Conservation (phyloP, 257 asterid genomes). For the Anisodus tanguticus region DNA sequence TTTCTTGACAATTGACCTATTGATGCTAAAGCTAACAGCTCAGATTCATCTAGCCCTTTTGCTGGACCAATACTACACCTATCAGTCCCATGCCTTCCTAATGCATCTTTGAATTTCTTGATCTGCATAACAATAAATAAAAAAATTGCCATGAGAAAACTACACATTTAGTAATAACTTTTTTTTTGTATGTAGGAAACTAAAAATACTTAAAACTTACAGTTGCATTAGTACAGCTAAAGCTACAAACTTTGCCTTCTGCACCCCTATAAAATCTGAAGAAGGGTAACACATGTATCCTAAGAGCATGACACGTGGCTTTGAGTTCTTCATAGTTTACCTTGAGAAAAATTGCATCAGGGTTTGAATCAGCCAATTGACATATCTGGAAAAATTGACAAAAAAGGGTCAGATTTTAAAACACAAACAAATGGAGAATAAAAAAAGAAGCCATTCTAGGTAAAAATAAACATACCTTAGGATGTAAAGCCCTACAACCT, state of each 20-base stretch:
- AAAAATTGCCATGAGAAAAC: not conserved
- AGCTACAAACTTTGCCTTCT: constrained; percentile 76
- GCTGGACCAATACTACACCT: constrained; percentile 65
- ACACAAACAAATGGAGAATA: not conserved
- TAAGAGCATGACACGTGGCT: constrained; percentile 76
- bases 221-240: constrained; percentile 95
- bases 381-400: constrained; percentile 60
- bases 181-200: no score
- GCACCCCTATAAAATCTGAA: constrained; percentile 89
- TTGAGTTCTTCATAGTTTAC: constrained; percentile 83
- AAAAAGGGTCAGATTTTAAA: not conserved
- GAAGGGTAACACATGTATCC: constrained; percentile 83
- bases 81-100: constrained; percentile 71
- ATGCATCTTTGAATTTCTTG: constrained; percentile 87
- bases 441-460: not conserved
- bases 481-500: constrained; percentile 90
- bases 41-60: constrained; percentile 74
- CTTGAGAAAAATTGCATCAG: constrained; percentile 64
- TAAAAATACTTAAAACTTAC: constrained; percentile 46
- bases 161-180: not conserved
- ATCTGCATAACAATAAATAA: constrained; percentile 48
- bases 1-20: constrained; percentile 51
- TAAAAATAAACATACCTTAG: constrained; percentile 60
- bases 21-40: constrained; percentile 72
- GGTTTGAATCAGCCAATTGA: constrained; percentile 82